phyloP scores from a whole-genome alignment of 2,329 filamentous ascomycete genomes.

The Ophidiomyces ophidiicola region DNA sequence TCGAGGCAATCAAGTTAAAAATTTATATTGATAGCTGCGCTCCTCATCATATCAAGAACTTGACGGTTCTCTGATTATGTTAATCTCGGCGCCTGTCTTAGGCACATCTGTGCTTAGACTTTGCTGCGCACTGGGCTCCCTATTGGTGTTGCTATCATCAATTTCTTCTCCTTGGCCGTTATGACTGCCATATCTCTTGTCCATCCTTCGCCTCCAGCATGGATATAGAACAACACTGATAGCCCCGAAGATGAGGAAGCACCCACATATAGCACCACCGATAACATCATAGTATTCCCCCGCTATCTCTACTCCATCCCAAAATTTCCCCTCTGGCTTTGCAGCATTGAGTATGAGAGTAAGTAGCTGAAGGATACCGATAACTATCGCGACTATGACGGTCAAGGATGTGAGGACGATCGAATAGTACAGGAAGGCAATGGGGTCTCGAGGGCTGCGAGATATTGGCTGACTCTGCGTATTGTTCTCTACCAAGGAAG shows the following conservation, averaged over 20 bases:
- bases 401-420: constrained; percentile 76
- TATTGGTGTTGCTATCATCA: no score
- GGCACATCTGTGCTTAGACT: no score
- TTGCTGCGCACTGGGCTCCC: no score
- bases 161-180: background rate
- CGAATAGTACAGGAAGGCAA: constrained; percentile 92
- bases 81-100: no score
- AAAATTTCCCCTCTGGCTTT: constrained; percentile 64
- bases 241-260: constrained; percentile 66
- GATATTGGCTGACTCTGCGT: background rate
- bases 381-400: constrained; percentile 69
- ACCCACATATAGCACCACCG: constrained; percentile 71
- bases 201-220: constrained; percentile 59
- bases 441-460: constrained; percentile 62
- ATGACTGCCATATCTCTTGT: constrained; percentile 20
- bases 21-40: no score
- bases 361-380: constrained; percentile 74
- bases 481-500: constrained; percentile 7
- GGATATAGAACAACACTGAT: constrained; percentile 63
- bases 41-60: no score
- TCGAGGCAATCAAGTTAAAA: no score
- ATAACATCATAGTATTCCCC: constrained; percentile 77
- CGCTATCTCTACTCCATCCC: constrained; percentile 69
- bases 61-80: no score
- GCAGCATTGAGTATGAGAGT: constrained; percentile 66